phyloP scores from a whole-genome alignment of 805 yeast genomes.

The Candida tibetensis region DNA sequence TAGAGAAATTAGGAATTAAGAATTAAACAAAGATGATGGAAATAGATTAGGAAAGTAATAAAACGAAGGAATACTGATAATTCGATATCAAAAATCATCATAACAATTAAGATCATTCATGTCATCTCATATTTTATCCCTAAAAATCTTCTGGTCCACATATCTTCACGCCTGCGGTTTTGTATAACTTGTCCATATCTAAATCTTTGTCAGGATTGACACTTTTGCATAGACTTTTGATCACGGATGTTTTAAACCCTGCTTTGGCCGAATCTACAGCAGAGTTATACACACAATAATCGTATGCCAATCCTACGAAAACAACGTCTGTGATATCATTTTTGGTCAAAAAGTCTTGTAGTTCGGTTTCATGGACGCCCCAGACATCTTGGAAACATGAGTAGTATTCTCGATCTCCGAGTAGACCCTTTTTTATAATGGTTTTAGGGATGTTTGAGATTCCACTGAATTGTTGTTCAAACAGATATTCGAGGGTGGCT shows the following conservation, averaged over 20 bases:
- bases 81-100: too few relatives aligned
- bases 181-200: slow-evolving; percentile 34
- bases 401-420: slow-evolving; percentile 76
- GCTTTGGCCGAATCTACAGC: slow-evolving; percentile 61
- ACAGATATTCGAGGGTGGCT: slow-evolving; percentile 53
- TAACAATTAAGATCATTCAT: too few relatives aligned
- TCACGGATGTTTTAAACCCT: slow-evolving; percentile 65
- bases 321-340: slow-evolving; percentile 57
- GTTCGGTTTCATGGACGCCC: slow-evolving; percentile 67
- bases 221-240: slow-evolving; percentile 54
- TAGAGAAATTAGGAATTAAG: slow-evolving; percentile 30
- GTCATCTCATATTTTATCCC: too few relatives aligned
- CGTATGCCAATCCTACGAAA: slow-evolving; percentile 82
- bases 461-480: slow-evolving; percentile 35
- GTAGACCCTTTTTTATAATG: slow-evolving; percentile 66
- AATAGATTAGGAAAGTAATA: not conserved
- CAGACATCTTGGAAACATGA: slow-evolving; percentile 84
- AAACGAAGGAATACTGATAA: too few relatives aligned
- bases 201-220: slow-evolving; percentile 46
- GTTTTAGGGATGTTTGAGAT: slow-evolving; percentile 32
- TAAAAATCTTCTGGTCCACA: slow-evolving; percentile 1
- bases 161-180: slow-evolving; percentile 31
- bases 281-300: slow-evolving; percentile 78
- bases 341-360: slow-evolving; percentile 46
- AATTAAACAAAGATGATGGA: not conserved